phyloP scores from a whole-genome alignment of 352 stramenopile species.

The Phytophthora ramorum region DNA sequence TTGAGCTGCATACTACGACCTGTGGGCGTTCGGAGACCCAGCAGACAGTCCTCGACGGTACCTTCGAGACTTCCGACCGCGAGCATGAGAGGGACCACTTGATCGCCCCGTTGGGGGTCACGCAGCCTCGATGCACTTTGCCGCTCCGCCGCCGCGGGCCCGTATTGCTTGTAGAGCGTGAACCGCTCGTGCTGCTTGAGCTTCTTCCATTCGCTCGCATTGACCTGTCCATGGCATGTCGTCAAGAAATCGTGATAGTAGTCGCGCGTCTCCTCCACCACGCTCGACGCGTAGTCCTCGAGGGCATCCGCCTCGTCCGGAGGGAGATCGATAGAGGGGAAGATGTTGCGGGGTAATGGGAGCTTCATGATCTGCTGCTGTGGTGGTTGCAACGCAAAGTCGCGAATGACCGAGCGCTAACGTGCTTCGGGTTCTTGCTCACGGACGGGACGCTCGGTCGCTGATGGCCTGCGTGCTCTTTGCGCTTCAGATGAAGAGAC shows the following conservation, averaged over 20 bases:
- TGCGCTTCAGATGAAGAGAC: constrained; percentile 5
- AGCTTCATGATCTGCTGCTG: constrained; percentile 27
- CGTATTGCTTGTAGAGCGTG: constrained; percentile 40
- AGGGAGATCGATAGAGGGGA: constrained; percentile 27
- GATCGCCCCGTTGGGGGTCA: constrained; percentile 18
- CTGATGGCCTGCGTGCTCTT: constrained; percentile 22
- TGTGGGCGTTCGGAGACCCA: constrained; percentile 53
- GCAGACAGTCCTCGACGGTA: constrained; percentile 59
- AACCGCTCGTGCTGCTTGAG: constrained; percentile 41
- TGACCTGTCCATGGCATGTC: constrained; percentile 24
- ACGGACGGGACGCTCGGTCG: constrained; percentile 7
- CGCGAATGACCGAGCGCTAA: constrained; percentile 16
- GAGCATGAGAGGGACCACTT: constrained; percentile 40
- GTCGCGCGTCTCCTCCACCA: constrained; percentile 29
- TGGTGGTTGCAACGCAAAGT: constrained; percentile 16
- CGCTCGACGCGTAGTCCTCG: constrained; percentile 22
- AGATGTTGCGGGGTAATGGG: constrained; percentile 35
- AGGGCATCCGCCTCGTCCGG: constrained; percentile 16
- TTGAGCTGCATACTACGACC: constrained; percentile 60
- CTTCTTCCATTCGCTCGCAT: constrained; percentile 38
- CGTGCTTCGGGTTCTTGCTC: constrained; percentile 4
- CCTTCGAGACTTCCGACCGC: constrained; percentile 49
- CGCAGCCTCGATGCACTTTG: constrained; percentile 14
- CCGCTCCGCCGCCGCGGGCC: constrained; percentile 2
- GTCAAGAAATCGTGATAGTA: constrained; percentile 41